A percentile compares a stretch with the other conserved stretches of the same genome.
Conservation (phyloP, 1,284 basidiomycete genomes). For the Inonotus hispidus region DNA sequence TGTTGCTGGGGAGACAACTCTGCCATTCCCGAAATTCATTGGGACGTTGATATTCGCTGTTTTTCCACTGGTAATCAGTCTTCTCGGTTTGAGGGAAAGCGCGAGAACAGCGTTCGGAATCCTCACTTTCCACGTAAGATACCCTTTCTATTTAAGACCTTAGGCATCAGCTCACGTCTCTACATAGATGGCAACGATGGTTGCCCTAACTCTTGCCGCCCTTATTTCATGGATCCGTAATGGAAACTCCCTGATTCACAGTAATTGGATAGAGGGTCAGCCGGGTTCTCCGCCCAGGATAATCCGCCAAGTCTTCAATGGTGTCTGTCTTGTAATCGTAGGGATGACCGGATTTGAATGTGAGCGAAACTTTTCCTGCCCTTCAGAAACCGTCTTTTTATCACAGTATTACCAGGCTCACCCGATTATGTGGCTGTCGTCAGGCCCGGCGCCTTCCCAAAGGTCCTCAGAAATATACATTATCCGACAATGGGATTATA, state of each 20-base stretch:
- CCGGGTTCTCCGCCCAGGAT: conserved; percentile 29
- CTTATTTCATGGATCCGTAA: conserved; percentile 44
- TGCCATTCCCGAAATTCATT: conserved; percentile 49
- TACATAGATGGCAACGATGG: conserved; percentile 49
- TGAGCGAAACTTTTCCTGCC: conserved; percentile 22
- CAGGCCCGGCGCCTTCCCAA: conserved; percentile 45
- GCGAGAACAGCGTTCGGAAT: conserved; percentile 51
- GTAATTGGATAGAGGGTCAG: conserved; percentile 49
- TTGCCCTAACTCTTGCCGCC: conserved; percentile 43
- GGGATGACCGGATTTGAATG: conserved; percentile 68
- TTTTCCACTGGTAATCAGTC: conserved; percentile 47
- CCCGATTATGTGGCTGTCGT: conserved; percentile 62
- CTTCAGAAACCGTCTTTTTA: background rate
- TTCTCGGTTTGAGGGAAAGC: conserved; percentile 58
- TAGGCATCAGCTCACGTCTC: conserved; percentile 9
- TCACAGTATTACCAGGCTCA: conserved; percentile 37
- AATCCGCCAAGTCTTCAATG: conserved; percentile 49
- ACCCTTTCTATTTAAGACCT: background rate
- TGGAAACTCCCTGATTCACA: conserved; percentile 42
- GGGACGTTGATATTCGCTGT: conserved; percentile 46
- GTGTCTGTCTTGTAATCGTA: conserved; percentile 62
- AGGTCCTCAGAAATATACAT: conserved; percentile 62
- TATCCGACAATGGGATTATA: conserved; percentile 50
- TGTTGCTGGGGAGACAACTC: conserved; percentile 51
- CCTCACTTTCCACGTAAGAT: conserved; percentile 51